Evolutionary conservation across 495 filamentous ascomycete genomes (phyloP).

Genomic region (Talaromyces ruber): DNA sequence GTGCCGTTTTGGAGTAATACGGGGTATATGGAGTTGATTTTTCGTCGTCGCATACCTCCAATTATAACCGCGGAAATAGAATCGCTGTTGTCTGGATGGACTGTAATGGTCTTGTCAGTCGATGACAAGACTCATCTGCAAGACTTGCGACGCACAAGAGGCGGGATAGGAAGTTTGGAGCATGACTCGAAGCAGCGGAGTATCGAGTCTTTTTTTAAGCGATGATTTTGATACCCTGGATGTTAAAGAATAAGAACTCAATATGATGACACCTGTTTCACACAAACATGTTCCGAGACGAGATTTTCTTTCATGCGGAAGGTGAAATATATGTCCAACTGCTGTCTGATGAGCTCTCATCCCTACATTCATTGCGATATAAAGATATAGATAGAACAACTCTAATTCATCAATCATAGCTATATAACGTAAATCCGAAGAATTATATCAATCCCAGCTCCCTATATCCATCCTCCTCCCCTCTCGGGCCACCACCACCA

Average conservation of each 20-base stretch:
- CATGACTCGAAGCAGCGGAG: constrained; percentile 65
- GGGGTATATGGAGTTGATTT: constrained; percentile 47
- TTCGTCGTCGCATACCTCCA: constrained; percentile 14
- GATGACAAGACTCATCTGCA: constrained; percentile 59
- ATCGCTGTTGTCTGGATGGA: constrained; percentile 12
- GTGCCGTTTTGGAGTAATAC: constrained; percentile 53
- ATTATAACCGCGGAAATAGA: not conserved
- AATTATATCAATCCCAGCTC: not conserved
- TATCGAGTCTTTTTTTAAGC: constrained; percentile 66
- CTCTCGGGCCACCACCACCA: not conserved
- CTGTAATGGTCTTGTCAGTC: constrained; percentile 13
- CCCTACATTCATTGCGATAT: not conserved
- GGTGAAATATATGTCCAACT: constrained; percentile 35
- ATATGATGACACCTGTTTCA: constrained; percentile 45
- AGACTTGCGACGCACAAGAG: constrained; percentile 59
- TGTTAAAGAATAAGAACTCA: not conserved
- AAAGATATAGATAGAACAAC: not conserved
- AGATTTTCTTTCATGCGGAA: constrained; percentile 26
- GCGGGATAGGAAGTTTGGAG: constrained; percentile 65
- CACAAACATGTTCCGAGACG: constrained; percentile 51
- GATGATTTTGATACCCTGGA: not conserved
- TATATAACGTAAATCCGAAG: not conserved
- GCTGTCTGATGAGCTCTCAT: constrained; percentile 32
- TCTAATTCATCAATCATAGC: not conserved
- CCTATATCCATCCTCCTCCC: not conserved